phyloP scores from a whole-genome alignment of 2,329 filamentous ascomycete genomes.

The Fusarium illudens region DNA sequence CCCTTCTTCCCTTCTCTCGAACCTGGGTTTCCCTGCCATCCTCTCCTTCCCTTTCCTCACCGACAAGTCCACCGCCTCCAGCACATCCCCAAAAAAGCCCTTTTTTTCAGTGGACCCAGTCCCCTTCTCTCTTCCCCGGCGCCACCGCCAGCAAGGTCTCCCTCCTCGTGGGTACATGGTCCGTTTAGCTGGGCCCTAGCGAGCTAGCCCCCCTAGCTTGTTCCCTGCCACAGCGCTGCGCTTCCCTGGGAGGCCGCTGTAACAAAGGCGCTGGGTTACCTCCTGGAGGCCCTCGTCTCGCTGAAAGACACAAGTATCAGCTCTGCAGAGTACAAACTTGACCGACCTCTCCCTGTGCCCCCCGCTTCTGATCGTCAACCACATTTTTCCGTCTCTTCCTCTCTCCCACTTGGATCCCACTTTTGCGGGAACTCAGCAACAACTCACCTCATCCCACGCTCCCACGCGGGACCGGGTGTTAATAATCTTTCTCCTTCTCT shows the following conservation, averaged over 20 bases:
- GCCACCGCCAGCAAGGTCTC: constrained; percentile 29
- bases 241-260: constrained; percentile 31
- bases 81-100: constrained; percentile 5
- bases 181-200: constrained; percentile 19
- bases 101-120: constrained; percentile 23
- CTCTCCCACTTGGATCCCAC: constrained; percentile 30
- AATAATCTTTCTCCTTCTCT: constrained; percentile 26
- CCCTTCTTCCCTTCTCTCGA: neutral
- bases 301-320: constrained; percentile 10
- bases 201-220: constrained; percentile 14
- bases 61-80: constrained; percentile 38
- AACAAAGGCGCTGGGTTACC: constrained; percentile 24
- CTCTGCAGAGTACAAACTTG: constrained; percentile 11
- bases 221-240: constrained; percentile 10
- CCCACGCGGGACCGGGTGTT: constrained; percentile 34
- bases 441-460: constrained; percentile 12
- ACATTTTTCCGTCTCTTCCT: constrained; percentile 1
- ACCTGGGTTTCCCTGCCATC: constrained; percentile 24
- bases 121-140: constrained; percentile 25
- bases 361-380: constrained; percentile 10
- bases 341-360: neutral
- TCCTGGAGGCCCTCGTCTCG: constrained; percentile 11
- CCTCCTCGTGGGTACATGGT: neutral
- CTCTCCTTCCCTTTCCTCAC: constrained; percentile 25
- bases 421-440: constrained; percentile 23